Base-by-base conservation (phyloP, 192 early-diverging fungal species). In the Funneliformis geosporum region DNA sequence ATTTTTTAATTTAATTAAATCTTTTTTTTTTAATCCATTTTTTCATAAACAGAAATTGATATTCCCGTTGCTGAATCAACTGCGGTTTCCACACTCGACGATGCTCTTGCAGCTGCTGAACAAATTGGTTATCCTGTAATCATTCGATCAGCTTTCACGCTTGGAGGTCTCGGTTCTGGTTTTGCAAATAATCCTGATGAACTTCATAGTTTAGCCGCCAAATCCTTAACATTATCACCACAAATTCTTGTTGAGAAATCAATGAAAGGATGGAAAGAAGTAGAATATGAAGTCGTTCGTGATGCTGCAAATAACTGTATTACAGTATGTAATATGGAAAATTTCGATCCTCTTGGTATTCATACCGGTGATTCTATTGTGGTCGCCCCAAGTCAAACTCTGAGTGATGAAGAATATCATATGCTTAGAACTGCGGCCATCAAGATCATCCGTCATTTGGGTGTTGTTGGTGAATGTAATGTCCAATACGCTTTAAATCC, bases 191-290 rank as follows among this genome's bases (percentile, higher is more conserved):
- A 95, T 79, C 94, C 95, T 80, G 85, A 90, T 43, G 91, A 99
- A 85, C 83, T 99, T 55, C 74, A 82, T 11, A 92, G 89, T 78
- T 88, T 99, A 74, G 94, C 92, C 82, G 87, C 88, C 61, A 94
- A 94, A 83, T 94, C 97, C 5, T 96, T 99, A 85, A 92, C 96
- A 10, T 91, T 93, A 1, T 93, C 92, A n/a, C 94, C 95, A 43
- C 97, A 99, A 82, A 93, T 99, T 23, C 86, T 99, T 33, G 92
- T 99, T 25, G 97, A 99, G 87, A 90, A 92, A 80, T 92, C 90
- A 68, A 99, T 99, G 97, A 99, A 99, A 89, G 97, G 97, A 28
- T 99, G 97, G 97, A 99, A 99, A 87, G 97, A 99, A 88, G 92
- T 99, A 60, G 97, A 99, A 85, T 97, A 99, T 83, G 97, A 99